phyloP scores from a whole-genome alignment of 441 rosid species.

The Biscutella laevigata region DNA sequence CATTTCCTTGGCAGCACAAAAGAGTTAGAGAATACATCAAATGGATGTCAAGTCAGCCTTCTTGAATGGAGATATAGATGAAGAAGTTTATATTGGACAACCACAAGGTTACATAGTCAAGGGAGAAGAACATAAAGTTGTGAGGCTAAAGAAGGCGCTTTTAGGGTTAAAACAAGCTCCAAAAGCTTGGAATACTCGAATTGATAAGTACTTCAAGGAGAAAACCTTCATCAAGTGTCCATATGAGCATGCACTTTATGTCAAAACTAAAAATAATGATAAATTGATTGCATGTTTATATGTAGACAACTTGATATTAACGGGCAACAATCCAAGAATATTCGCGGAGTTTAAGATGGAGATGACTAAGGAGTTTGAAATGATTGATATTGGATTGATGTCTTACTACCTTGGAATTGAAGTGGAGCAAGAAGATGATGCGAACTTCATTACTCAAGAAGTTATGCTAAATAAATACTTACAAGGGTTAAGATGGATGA shows the following conservation, averaged over 20 bases:
- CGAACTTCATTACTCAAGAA: background rate
- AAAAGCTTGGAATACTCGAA: background rate
- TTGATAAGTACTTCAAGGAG: background rate
- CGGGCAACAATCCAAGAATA: too few relatives aligned
- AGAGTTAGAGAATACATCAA: background rate
- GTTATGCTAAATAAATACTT: background rate
- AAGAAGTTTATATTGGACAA: too few relatives aligned
- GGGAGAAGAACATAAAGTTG: background rate
- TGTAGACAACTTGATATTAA: too few relatives aligned
- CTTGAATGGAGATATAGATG: background rate
- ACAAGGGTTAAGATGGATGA: background rate
- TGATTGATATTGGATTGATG: background rate
- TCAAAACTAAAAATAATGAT: too few relatives aligned
- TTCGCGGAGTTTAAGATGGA: too few relatives aligned
- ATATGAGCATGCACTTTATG: too few relatives aligned
- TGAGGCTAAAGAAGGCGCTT: background rate
- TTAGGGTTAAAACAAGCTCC: background rate
- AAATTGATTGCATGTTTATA: too few relatives aligned
- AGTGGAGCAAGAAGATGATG: background rate
- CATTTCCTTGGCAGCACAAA: background rate
- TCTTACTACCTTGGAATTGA: background rate
- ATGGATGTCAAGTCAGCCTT: background rate
- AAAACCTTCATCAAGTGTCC: too few relatives aligned
- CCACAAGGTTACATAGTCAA: background rate
- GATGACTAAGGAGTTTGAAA: too few relatives aligned